A percentile compares a stretch with the other conserved stretches of the same genome.
Evolutionary conservation across 352 stramenopile genomes (phyloP).

Genomic region (Phytophthora pinifolia): DNA sequence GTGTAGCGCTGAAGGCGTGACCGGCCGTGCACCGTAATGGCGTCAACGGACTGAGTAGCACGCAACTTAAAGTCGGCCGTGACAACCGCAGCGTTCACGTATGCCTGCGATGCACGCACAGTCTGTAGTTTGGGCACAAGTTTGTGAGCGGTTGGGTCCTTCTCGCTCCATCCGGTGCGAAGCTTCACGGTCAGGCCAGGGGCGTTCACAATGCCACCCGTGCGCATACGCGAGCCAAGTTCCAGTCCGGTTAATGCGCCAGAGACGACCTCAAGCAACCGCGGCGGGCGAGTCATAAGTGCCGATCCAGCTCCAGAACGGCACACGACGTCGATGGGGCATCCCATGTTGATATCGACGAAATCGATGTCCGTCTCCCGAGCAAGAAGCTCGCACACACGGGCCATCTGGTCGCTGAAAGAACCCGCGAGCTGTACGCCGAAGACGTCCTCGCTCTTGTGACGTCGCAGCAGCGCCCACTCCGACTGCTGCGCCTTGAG

Average conservation of each 20-base stretch:
- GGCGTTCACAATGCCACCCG: constrained; percentile 26
- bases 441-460: constrained; percentile 97
- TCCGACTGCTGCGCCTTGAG: constrained; percentile 95
- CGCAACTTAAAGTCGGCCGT: constrained; percentile 70
- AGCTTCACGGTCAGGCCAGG: constrained; percentile 97
- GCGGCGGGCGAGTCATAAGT: constrained; percentile 93
- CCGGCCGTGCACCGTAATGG: constrained; percentile 94
- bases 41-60: constrained; percentile 64
- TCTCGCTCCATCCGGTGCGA: constrained; percentile 96
- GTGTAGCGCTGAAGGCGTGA: constrained; percentile 97
- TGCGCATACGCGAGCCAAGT: constrained; percentile 48
- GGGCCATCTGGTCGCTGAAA: constrained; percentile 93
- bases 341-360: constrained; percentile 99
- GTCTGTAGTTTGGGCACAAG: constrained; percentile 91
- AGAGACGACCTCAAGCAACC: constrained; percentile 90
- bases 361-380: constrained; percentile 96
- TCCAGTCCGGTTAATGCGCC: constrained; percentile 85
- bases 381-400: constrained; percentile 93
- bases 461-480: constrained; percentile 96
- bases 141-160: constrained; percentile 94
- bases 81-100: constrained; percentile 81
- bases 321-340: constrained; percentile 97
- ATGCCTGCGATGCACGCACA: constrained; percentile 50
- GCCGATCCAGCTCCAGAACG: constrained; percentile 87
- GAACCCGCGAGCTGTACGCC: constrained; percentile 96